phyloP scores from a whole-genome alignment of 108 stramenopile genomes.

The Skeletonema tropicum region DNA sequence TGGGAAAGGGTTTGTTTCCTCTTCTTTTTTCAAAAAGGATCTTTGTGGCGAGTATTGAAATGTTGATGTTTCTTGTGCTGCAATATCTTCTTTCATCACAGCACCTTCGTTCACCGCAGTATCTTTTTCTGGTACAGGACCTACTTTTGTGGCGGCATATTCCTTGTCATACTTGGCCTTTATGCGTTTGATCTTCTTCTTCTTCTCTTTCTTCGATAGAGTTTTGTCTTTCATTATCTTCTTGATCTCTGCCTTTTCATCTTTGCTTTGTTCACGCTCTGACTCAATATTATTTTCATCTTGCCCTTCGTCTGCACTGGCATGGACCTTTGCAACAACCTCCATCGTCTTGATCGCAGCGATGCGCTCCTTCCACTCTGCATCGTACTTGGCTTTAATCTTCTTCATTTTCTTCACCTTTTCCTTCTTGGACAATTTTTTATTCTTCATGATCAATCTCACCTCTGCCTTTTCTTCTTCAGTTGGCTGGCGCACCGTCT shows the following conservation, averaged over 20 bases:
- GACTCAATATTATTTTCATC: neutral
- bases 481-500: neutral
- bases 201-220: neutral
- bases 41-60: neutral
- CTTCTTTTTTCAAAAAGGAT: neutral
- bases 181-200: neutral
- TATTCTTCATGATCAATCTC: slow-evolving; percentile 17
- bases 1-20: neutral
- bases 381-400: slow-evolving; percentile 13
- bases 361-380: neutral
- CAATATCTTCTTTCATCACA: neutral
- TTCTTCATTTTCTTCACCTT: slow-evolving; percentile 11
- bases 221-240: neutral
- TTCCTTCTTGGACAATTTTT: slow-evolving; percentile 2
- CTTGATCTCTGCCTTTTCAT: neutral
- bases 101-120: neutral
- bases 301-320: neutral
- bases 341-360: neutral
- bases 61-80: neutral
- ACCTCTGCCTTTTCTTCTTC: slow-evolving; percentile 8
- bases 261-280: neutral
- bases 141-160: neutral
- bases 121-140: neutral
- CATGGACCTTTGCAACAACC: neutral
- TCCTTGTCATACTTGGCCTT: slow-evolving; percentile 2